Percentiles rank a stretch among this genome's conserved stretches.
These are phyloP conservation scores for Fragaria iinumae DNA, from an alignment of 306 rosid species.

Conservation along the genomic window DNA sequence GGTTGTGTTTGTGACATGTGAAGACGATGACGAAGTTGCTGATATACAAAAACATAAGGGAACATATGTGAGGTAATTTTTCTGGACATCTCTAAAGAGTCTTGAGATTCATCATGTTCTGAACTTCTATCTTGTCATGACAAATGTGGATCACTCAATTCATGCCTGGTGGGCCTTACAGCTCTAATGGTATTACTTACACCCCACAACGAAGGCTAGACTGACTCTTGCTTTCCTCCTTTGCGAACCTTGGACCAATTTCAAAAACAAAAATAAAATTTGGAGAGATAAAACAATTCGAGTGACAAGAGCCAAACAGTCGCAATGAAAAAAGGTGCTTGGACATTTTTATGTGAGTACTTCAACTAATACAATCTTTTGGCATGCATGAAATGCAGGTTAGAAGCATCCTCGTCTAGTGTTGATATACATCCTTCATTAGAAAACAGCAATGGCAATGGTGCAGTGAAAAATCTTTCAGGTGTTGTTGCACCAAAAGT, in stretches of 20 bases:
- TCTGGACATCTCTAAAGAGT: constrained; percentile 1
- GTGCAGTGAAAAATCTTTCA: constrained; percentile 41
- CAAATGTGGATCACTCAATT: constrained; percentile 12
- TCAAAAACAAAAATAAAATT: neutral
- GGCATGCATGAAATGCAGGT: constrained; percentile 41
- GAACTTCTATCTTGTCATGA: constrained; percentile 21
- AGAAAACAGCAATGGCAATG: constrained; percentile 32
- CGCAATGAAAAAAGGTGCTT: neutral
- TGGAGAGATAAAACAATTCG: neutral
- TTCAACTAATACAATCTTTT: constrained; percentile 7
- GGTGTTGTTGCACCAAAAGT: constrained; percentile 30
- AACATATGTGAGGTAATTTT: constrained; percentile 56
- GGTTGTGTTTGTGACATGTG: constrained; percentile 91
- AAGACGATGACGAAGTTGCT: constrained; percentile 68
- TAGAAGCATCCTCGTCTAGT: constrained; percentile 74
- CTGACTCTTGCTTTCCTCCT: neutral
- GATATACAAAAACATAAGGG: constrained; percentile 58
- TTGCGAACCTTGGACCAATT: neutral
- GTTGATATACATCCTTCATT: constrained; percentile 55
- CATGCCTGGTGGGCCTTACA: neutral
- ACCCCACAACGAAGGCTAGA: neutral
- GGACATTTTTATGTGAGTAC: constrained; percentile 8
- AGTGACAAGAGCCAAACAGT: neutral
- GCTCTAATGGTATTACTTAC: neutral
- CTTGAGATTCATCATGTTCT: constrained; percentile 10